Base-by-base conservation (phyloP, 2,329 filamentous ascomycete genomes). In the Nannizziopsis barbatae region DNA sequence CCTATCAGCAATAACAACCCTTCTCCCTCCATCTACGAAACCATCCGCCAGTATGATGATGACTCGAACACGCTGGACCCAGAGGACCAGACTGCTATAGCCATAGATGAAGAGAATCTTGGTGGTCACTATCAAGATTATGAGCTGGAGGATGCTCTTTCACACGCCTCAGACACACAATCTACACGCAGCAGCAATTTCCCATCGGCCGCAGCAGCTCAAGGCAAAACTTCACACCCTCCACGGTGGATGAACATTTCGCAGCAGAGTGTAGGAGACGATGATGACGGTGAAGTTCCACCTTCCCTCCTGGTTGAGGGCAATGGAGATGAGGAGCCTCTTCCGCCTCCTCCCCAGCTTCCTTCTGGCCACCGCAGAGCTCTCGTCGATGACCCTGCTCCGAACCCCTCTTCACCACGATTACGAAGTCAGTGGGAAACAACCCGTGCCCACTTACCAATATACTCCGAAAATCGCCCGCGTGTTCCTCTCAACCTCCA, bases 281-380 rank as follows among this genome's bases (percentile, higher is more conserved):
- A 69, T 41, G 56, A 65, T 51, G 51, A 69, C 40, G 56, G 64
- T n/a, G 68, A 72, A 56, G 79, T 83, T 2, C 80, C 80, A 2
- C 73, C 74, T 47, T 83, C 80, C 7, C 65, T 83, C 33, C 65
- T 83, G 27, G 67, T 81, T 35, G 79, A 82, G 63, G 74, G 68
- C 6, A 59, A 68, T 32, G 67, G 66, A 39, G 61, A 62, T 53
- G 66, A 60, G 50, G 66, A 60, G 20, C 60, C 63, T 15, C 50
- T 62, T 41, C 65, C 68, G 11, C 70, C 68, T 10, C 68, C 65
- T 9, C 62, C 64, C 33, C 65, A 62, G 37, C 63, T 62, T 31
- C 62, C 60, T 14, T 55, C 36, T 15, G 43, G 32, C n/a, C 57
- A 47, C 54, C 61, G 44, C 31, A 39, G 43, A 30, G 42, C 40